phyloP scores from a whole-genome alignment of 257 asterid genomes.

The Solanum pimpinellifolium region DNA sequence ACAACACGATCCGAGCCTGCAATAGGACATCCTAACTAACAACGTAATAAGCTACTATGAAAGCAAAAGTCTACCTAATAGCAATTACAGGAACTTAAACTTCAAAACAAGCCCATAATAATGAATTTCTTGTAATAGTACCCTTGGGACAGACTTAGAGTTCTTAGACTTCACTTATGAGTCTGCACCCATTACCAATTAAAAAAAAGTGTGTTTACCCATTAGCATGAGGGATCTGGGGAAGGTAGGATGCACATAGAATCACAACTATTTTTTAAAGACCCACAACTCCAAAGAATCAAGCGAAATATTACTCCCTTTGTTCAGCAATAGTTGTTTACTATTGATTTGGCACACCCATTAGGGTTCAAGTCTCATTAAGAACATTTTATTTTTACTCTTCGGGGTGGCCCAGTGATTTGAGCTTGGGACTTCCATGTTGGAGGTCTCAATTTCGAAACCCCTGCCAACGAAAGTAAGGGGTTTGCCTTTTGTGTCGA shows the following conservation, averaged over 20 bases:
- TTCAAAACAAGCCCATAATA: neutral
- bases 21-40: neutral
- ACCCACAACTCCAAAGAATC: neutral
- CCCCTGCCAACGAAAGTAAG: too few relatives aligned
- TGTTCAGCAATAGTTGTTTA: too few relatives aligned
- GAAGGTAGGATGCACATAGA: neutral
- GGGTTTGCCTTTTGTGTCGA: too few relatives aligned
- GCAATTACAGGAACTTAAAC: neutral
- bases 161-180: neutral
- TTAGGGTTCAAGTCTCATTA: too few relatives aligned
- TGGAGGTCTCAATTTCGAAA: too few relatives aligned
- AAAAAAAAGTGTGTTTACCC: neutral
- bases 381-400: too few relatives aligned
- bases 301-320: neutral
- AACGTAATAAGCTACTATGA: neutral
- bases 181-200: neutral
- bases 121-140: neutral
- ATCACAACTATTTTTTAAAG: neutral
- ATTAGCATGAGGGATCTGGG: neutral
- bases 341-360: too few relatives aligned
- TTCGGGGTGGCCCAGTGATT: too few relatives aligned
- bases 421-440: too few relatives aligned
- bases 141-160: neutral
- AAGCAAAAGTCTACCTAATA: neutral
- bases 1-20: neutral